Base-by-base conservation (phyloP, 2,329 filamentous ascomycete genomes). In the Monilinia aucupariae region DNA sequence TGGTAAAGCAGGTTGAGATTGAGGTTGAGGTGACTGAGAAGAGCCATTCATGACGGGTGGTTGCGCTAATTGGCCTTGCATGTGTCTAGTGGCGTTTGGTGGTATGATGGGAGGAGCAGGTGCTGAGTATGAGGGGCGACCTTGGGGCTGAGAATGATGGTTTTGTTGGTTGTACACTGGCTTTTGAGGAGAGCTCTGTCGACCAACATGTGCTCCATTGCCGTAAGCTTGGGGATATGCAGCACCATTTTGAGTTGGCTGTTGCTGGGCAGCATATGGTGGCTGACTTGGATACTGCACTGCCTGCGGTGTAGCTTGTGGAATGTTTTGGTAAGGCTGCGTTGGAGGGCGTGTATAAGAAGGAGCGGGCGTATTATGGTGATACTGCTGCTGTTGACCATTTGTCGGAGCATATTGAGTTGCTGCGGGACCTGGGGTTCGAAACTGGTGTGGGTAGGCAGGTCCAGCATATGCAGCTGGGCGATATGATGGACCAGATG, bases 151-250 rank as follows among this genome's bases (percentile, higher is more conserved):
- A n/a, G 64, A 52, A 20, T 63, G 49, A 34, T 55, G 62, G 34
- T 65, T 65, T 53, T 71, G 70, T 39, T 67, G 67, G 58, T 65
- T 74, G 56, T 71, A 74, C 54, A 67, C 64, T 1, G 67, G 64
- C 45, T 72, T 73, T 56, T 71, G 71, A 37, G 72, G 73, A 9
- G 72, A 74, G 52, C 58, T 50, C 51, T 74, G 73, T 12, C 69
- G 71, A 30, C 65, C 55, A 52, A 67, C 58, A 60, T 68, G 66
- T 32, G 61, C 45, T 37, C 66, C 66, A 62, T 70, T 71, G 9
- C 61, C 61, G 59, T 72, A 73, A 39, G 41, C 27, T 22, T 56
- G 54, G 34, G 64, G 66, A 58, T 74, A 74, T 17, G 67, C 58
- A 22, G 68, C 64, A 7, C 67, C 68, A 64, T 72, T 75, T 48